Evolutionary conservation across 345 rosid species (phyloP), one percentile per base, ranked within the genome.

Genomic region (Euphorbia lathyris): DNA sequence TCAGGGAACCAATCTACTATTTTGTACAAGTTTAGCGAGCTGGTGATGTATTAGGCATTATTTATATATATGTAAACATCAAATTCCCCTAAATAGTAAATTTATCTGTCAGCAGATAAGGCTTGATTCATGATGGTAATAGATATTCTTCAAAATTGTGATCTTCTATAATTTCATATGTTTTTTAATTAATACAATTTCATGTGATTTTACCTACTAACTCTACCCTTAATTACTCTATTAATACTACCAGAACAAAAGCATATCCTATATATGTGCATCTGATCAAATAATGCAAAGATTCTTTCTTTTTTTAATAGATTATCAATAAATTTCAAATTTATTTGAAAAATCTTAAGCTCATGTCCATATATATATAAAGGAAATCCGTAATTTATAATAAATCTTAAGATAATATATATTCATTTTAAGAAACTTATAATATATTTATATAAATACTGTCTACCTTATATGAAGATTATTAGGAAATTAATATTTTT

Each of bases 401-500:
- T 48, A 26, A 48, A 12, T 13, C 12, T 58, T 29, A 29, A 66
- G 4, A 51, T 51, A 45, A 55, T 40, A 1, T 45, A 56, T 45
- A 72, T 53, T 64, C 66, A 67, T 43, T 19, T 55, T 48, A 77
- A 11, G 48, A 13, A 43, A 43, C 48, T 43, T 43, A 11, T 13
- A 43, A 43, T 1, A 2, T 34, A 34, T 4, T 50, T 2, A 50
- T n/a, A 47, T 47, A 48, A 14, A 14, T 48, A 26, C 16, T 58
- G 6, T 58, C n/a, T 58, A 58, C 40, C 40, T 30, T n/a, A n/a
- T n/a, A n/a, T n/a, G 34, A 30, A 58, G 45, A 60, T 60, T 7
- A n/a, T 60, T 60, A 60, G 65, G n/a, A 60, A 22, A 55, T 45
- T 12, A 45, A 62, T 47, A 72, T 55, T 65, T 57, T 63, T 47